Percentiles rank a stretch among this genome's conserved stretches.
These are phyloP conservation scores for Rutstroemia sp. DNA, from an alignment of 2,329 filamentous ascomycete species.

Conservation along the genomic window DNA sequence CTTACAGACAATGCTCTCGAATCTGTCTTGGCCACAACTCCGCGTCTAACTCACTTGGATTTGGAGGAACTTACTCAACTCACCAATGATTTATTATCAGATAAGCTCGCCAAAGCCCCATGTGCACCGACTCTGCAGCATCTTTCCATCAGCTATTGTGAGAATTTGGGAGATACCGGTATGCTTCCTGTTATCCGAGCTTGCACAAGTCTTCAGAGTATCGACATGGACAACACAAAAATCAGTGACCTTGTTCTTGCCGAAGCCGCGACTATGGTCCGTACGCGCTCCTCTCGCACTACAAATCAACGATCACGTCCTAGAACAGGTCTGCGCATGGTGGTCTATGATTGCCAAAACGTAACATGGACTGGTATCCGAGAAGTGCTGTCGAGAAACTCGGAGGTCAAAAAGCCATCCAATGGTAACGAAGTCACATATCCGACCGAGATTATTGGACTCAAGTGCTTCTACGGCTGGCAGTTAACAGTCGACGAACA, in stretches of 20 bases:
- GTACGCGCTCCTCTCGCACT: constrained; percentile 45
- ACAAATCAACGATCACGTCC: constrained; percentile 19
- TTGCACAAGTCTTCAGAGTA: constrained; percentile 59
- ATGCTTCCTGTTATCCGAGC: constrained; percentile 76
- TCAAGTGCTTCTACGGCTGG: constrained; percentile 94
- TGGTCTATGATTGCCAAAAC: constrained; percentile 86
- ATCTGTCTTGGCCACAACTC: constrained; percentile 65
- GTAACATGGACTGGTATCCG: constrained; percentile 89
- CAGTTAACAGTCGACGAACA: constrained; percentile 94
- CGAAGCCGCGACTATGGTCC: constrained; percentile 77
- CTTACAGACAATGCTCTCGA: constrained; percentile 68
- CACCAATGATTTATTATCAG: constrained; percentile 64
- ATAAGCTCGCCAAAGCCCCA: constrained; percentile 68
- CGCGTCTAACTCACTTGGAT: constrained; percentile 77
- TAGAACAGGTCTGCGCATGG: constrained; percentile 57
- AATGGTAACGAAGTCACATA: constrained; percentile 35
- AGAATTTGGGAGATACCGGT: constrained; percentile 72
- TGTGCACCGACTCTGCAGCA: constrained; percentile 68
- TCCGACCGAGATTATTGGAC: constrained; percentile 69
- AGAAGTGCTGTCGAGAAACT: constrained; percentile 79
- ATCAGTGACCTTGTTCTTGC: constrained; percentile 79
- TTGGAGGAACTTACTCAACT: constrained; percentile 76
- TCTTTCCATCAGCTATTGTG: constrained; percentile 85
- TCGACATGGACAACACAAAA: constrained; percentile 91
- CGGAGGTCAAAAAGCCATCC: constrained; percentile 54